Evolutionary conservation across 768 basidiomycete species (phyloP), one percentile per base, ranked within the genome.

Genomic region (Ramaria rubella): DNA sequence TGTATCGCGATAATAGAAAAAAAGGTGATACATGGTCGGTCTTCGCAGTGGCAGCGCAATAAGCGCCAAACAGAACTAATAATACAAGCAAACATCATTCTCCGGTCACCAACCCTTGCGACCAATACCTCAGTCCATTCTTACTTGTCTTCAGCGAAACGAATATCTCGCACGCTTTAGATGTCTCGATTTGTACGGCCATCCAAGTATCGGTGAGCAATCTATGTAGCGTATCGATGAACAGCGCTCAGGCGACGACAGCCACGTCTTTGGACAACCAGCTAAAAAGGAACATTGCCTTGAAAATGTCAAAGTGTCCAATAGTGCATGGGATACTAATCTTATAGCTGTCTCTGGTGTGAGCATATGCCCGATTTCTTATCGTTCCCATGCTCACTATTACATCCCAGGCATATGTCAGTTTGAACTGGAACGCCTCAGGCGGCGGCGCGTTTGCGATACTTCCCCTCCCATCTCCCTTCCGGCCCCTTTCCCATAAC

Each of bases 271-370:
- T 68, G 94, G 91, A 30, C 89, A 93, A 63, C 71, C 83, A 60
- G 80, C 86, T 33, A 95, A 94, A 77, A 92, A 90, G 68, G 89
- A 92, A 68, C 77, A 88, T 62, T 73, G 80, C 21, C 70, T 85
- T 59, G 90, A 93, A 68, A 94, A 92, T 60, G 75, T 92, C 62
- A 93, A 93, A 69, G 78, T 92, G 17, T 86, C 90, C 49, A 86
- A 82, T 70, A 90, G 83, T 62, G 94, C 95, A 8, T 97, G 92
- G 93, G 95, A 98, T 69, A 97, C 95, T 43, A 95, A 97, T 69
- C 73, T 97, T 59, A 76, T 96, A 61, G 78, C 88, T 59, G 89
- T 91, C 11, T 93, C 91, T 61, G 85, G 78, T 43, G 89, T 92
- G 68, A 68, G 82, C 70, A 12, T 34, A 27, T 52, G 52, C 19